Percentiles rank a stretch among this genome's conserved stretches.
Evolutionary conservation across 345 rosid genomes (phyloP).

Genomic region (Isatis tinctoria): DNA sequence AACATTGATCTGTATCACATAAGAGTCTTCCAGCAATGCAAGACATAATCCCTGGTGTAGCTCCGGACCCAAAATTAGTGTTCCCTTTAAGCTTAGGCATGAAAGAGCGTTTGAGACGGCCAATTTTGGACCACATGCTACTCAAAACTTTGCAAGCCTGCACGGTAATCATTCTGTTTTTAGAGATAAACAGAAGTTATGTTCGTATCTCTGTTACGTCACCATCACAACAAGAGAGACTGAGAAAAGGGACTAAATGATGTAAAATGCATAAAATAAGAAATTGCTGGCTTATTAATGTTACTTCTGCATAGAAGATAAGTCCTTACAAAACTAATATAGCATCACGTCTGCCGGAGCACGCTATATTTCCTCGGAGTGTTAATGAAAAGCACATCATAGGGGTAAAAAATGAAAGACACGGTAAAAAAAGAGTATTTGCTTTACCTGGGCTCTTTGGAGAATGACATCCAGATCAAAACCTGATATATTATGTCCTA

Average conservation of each 20-base stretch:
- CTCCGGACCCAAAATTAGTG: conserved; percentile 79
- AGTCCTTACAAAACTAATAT: neutral
- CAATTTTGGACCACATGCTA: conserved; percentile 97
- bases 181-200: neutral
- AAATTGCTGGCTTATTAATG: no score
- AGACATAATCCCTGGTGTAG: conserved; percentile 89
- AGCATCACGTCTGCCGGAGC: neutral
- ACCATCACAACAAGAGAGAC: no score
- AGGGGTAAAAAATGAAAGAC: neutral
- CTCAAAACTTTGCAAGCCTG: conserved; percentile 90
- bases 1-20: conserved; percentile 84
- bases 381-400: conserved; percentile 3
- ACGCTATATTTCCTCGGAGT: neutral
- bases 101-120: conserved; percentile 86
- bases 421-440: neutral
- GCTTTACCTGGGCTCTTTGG: conserved; percentile 79
- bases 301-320: no score
- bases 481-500: conserved; percentile 97
- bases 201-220: no score
- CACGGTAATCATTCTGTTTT: conserved; percentile 2
- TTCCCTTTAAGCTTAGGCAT: conserved; percentile 94
- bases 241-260: no score
- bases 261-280: no score
- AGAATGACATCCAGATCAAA: conserved; percentile 96
- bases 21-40: conserved; percentile 95